Evolutionary conservation across 2,329 filamentous ascomycete genomes (phyloP).

Genomic region (Colletotrichum aenigma): DNA sequence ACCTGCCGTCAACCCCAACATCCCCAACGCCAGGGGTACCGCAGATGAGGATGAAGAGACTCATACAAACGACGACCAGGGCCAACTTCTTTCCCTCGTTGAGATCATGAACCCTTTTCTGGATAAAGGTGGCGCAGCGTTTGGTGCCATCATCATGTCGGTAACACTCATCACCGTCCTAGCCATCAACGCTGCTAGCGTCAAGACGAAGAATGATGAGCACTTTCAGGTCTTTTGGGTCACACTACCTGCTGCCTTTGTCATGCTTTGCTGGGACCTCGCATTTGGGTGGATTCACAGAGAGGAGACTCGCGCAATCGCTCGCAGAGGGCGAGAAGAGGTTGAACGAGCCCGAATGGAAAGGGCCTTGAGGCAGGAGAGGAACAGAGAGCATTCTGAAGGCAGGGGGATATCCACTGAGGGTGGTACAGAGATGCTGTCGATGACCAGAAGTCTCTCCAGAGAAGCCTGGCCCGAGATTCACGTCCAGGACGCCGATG

Average conservation of each 20-base stretch:
- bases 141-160: constrained; percentile 71
- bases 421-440: neutral
- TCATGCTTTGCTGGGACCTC: constrained; percentile 74
- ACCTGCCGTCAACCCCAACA: constrained; percentile 72
- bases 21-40: constrained; percentile 65
- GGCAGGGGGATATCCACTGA: neutral
- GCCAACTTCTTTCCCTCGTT: constrained; percentile 64
- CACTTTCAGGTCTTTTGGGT: constrained; percentile 66
- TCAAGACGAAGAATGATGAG: constrained; percentile 46
- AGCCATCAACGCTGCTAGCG: constrained; percentile 66
- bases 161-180: constrained; percentile 69
- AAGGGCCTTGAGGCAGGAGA: neutral
- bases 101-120: constrained; percentile 79
- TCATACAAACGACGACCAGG: constrained; percentile 47
- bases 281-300: constrained; percentile 66
- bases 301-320: constrained; percentile 66
- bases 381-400: neutral
- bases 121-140: constrained; percentile 67
- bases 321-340: constrained; percentile 52
- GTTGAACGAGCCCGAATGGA: neutral
- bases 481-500: neutral
- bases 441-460: neutral
- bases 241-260: constrained; percentile 68
- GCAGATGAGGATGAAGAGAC: constrained; percentile 52
- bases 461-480: neutral